Evolutionary conservation across 2,329 filamentous ascomycete species (phyloP).

Genomic region (Botrytis fabae): DNA sequence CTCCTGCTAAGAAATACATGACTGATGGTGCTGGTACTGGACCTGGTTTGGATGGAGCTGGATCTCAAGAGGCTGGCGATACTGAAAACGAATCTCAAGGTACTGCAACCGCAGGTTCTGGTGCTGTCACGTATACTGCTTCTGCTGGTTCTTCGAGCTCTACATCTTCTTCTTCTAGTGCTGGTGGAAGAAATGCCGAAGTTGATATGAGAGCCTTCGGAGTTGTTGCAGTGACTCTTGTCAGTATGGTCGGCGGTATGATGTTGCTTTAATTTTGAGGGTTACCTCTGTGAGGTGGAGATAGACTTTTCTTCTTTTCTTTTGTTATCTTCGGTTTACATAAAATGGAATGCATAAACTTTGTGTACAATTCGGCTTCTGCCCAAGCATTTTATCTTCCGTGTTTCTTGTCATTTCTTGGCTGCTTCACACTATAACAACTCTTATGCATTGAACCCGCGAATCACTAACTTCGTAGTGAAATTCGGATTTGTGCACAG

Average conservation of each 20-base stretch:
- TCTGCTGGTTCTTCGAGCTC: slow-evolving; percentile 18
- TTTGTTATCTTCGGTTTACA: background rate
- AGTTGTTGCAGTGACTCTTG: background rate
- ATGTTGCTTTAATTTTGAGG: slow-evolving; percentile 3
- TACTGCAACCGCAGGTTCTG: slow-evolving; percentile 34
- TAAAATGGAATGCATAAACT: slow-evolving; percentile 5
- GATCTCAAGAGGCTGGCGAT: slow-evolving; percentile 38
- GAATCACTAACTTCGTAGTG: background rate
- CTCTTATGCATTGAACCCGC: background rate
- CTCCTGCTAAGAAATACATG: slow-evolving; percentile 45
- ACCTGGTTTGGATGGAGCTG: slow-evolving; percentile 42
- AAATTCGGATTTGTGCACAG: background rate
- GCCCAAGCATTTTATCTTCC: background rate
- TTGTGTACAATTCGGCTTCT: background rate
- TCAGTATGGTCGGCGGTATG: slow-evolving; percentile 17
- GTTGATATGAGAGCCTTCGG: slow-evolving; percentile 13
- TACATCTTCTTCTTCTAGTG: background rate
- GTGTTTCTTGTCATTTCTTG: background rate
- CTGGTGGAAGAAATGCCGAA: slow-evolving; percentile 13
- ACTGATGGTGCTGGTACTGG: slow-evolving; percentile 51
- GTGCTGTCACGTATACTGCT: slow-evolving; percentile 31
- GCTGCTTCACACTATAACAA: background rate
- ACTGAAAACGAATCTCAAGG: slow-evolving; percentile 36
- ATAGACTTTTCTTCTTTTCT: background rate
- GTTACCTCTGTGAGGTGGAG: background rate